Conservation (phyloP, 257 asterid species). For the Paulownia fortunei region DNA sequence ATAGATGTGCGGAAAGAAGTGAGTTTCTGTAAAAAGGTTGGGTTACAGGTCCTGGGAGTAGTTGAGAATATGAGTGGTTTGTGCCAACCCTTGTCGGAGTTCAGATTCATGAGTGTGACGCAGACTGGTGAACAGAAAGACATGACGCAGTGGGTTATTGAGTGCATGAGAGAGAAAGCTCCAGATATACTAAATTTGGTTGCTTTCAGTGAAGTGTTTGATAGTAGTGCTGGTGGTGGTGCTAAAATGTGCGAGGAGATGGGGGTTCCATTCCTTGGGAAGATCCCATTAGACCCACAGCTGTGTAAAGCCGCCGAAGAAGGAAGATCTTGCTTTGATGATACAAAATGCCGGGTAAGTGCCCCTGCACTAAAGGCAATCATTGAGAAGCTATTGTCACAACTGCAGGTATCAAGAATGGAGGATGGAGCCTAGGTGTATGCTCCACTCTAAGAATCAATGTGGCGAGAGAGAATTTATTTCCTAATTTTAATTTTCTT, state of each 20-base stretch:
- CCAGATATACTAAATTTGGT: conserved; percentile 67
- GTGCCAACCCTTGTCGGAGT: conserved; percentile 59
- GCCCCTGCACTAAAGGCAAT: conserved; percentile 72
- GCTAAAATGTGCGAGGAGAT: conserved; percentile 82
- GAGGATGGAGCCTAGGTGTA: conserved; percentile 25
- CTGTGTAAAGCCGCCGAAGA: conserved; percentile 93
- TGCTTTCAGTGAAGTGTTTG: conserved; percentile 76
- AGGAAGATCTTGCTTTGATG: conserved; percentile 85
- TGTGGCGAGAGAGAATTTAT: neutral
- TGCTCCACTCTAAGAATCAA: neutral
- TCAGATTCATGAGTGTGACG: conserved; percentile 49
- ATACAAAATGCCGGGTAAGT: conserved; percentile 55
- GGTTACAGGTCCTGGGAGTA: conserved; percentile 74
- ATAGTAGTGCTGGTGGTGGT: conserved; percentile 88
- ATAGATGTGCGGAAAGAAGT: conserved; percentile 93
- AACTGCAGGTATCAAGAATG: conserved; percentile 40
- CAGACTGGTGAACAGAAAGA: conserved; percentile 63
- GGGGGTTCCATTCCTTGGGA: conserved; percentile 88
- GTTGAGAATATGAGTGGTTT: conserved; percentile 97
- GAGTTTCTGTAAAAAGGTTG: conserved; percentile 87
- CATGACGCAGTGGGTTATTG: conserved; percentile 59
- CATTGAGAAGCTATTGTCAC: conserved; percentile 56
- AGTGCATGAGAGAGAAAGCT: conserved; percentile 63
- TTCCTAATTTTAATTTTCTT: neutral
- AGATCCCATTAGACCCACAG: conserved; percentile 88